Evolutionary conservation across 768 basidiomycete genomes (phyloP).

Genomic region (Naganishia vishniacii): DNA sequence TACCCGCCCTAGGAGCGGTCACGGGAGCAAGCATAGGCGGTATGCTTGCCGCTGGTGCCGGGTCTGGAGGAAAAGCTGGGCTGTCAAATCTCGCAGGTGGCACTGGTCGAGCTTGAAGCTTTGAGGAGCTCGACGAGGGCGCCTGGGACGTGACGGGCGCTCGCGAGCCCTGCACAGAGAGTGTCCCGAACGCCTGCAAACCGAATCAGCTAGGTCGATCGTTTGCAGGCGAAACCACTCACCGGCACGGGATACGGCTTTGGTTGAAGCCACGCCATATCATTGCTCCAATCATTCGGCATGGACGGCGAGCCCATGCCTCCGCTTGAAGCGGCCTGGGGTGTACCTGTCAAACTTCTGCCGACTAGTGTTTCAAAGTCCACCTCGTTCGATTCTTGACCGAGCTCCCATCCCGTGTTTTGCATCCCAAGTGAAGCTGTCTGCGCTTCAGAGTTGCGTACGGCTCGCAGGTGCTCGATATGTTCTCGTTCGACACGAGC

Average conservation of each 20-base stretch:
- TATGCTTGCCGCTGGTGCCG: constrained; percentile 14
- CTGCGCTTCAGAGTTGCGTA: constrained; percentile 78
- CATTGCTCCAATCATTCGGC: constrained; percentile 39
- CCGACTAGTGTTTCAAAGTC: constrained; percentile 61
- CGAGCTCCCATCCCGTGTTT: constrained; percentile 50
- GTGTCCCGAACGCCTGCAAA: background rate
- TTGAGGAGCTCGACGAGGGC: constrained; percentile 22
- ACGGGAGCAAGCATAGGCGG: constrained; percentile 1
- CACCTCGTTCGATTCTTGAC: constrained; percentile 40
- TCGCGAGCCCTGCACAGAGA: constrained; percentile 13
- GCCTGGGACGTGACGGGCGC: constrained; percentile 13
- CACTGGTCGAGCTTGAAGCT: constrained; percentile 40
- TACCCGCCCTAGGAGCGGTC: constrained; percentile 13
- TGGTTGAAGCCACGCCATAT: constrained; percentile 30
- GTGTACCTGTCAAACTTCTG: background rate
- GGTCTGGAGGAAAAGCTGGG: constrained; percentile 32
- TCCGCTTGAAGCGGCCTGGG: constrained; percentile 5
- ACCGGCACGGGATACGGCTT: constrained; percentile 26
- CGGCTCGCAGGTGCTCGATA: constrained; percentile 82
- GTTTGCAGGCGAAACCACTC: constrained; percentile 9
- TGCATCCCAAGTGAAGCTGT: constrained; percentile 33
- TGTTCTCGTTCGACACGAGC: constrained; percentile 91
- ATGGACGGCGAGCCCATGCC: background rate
- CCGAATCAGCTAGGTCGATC: background rate
- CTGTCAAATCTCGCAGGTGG: constrained; percentile 41